Percentiles rank a stretch among this genome's conserved stretches.
Evolutionary conservation across 768 basidiomycete genomes (phyloP).

Genomic region (Filobasidium floriforme): DNA sequence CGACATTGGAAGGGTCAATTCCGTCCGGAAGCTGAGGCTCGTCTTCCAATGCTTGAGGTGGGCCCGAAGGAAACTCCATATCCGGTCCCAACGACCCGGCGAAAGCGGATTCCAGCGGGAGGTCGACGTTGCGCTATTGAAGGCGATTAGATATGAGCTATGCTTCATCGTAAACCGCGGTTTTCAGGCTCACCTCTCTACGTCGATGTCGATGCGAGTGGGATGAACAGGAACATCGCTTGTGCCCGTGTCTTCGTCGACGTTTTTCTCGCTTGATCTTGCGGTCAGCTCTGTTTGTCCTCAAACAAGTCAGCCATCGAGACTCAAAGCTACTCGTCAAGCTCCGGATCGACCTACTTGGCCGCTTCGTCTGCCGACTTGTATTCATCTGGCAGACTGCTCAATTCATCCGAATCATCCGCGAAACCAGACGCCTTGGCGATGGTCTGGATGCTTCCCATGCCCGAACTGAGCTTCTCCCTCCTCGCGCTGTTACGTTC

Average conservation of each 20-base stretch:
- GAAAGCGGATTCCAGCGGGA: not conserved
- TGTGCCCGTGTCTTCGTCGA: slow-evolving; percentile 9
- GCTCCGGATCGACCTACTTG: slow-evolving; percentile 1
- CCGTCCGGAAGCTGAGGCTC: slow-evolving; percentile 23
- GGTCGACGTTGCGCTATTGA: slow-evolving; percentile 5
- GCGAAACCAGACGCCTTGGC: not conserved
- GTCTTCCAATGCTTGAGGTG: slow-evolving; percentile 10
- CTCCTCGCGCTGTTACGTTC: not conserved
- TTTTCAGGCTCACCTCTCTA: not conserved
- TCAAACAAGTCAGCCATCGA: no score
- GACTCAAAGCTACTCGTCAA: no score
- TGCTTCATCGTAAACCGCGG: not conserved
- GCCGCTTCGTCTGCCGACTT: slow-evolving; percentile 15
- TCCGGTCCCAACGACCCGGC: not conserved
- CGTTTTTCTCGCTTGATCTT: slow-evolving; percentile 3
- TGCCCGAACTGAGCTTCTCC: not conserved
- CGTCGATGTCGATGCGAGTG: not conserved
- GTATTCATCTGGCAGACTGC: slow-evolving; percentile 24
- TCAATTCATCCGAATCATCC: slow-evolving; percentile 16
- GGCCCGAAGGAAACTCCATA: not conserved
- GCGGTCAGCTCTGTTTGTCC: not conserved
- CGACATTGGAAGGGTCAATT: slow-evolving; percentile 23
- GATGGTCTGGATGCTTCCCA: not conserved
- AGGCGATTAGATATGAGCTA: not conserved
- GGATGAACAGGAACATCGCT: not conserved